Percentiles rank a stretch among this genome's conserved stretches.
Evolutionary conservation across 176 grass and related monocot genomes (phyloP).

Genomic region (Cenchrus fungigraminus): DNA sequence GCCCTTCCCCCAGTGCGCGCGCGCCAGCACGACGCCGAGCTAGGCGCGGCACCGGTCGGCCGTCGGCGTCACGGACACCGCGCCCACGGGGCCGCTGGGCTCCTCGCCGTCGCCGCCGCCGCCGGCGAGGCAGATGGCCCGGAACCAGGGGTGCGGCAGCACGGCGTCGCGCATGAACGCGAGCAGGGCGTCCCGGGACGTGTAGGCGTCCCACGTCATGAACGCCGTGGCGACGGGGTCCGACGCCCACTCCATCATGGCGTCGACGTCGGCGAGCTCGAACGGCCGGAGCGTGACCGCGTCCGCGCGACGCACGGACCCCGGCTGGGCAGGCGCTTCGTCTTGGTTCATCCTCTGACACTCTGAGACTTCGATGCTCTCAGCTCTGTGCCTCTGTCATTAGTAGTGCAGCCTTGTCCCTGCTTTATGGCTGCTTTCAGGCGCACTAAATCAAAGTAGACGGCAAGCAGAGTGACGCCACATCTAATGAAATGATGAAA

Average conservation of each 20-base stretch:
- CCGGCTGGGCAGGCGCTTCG: not conserved
- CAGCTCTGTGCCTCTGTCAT: not conserved
- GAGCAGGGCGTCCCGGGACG: constrained; percentile 49
- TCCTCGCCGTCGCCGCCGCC: not conserved
- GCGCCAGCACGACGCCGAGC: constrained; percentile 57
- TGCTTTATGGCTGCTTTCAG: not conserved
- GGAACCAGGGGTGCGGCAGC: constrained; percentile 70
- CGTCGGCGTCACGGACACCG: constrained; percentile 62
- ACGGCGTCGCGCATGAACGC: constrained; percentile 56
- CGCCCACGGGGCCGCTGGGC: constrained; percentile 39
- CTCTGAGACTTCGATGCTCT: not conserved
- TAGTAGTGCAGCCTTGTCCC: not conserved
- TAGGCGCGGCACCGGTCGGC: constrained; percentile 60
- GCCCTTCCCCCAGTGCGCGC: constrained; percentile 61
- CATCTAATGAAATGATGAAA: no score
- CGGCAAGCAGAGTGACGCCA: no score
- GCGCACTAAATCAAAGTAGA: not conserved
- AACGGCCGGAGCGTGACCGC: constrained; percentile 61
- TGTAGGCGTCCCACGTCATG: constrained; percentile 67
- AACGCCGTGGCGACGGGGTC: constrained; percentile 55
- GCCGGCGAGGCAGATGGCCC: constrained; percentile 59
- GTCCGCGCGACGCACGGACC: not conserved
- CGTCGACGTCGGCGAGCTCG: constrained; percentile 69
- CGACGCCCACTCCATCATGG: constrained; percentile 71
- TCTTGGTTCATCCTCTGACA: not conserved